Evolutionary conservation across 129 eudicot species (phyloP).

Genomic region (Flaveria sonorensis): DNA sequence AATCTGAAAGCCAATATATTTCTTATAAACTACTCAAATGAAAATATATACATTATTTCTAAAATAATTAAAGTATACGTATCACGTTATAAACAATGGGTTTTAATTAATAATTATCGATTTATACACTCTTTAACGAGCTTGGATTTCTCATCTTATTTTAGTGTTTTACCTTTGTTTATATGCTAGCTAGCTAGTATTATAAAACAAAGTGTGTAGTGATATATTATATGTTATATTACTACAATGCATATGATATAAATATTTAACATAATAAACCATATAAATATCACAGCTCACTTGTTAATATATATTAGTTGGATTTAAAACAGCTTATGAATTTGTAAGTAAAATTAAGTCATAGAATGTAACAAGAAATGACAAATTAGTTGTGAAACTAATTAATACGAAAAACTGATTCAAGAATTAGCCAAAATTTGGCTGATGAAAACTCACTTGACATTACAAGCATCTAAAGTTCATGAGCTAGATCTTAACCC

Average conservation of each 20-base stretch:
- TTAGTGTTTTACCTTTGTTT: too few relatives aligned
- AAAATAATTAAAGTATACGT: not conserved
- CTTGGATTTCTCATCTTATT: too few relatives aligned
- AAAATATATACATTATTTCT: not conserved
- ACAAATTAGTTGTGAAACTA: not conserved
- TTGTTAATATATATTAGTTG: not conserved
- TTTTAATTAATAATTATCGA: too few relatives aligned
- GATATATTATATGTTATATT: too few relatives aligned
- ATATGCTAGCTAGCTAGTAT: too few relatives aligned
- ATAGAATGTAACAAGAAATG: not conserved
- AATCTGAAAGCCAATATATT: not conserved
- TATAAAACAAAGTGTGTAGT: too few relatives aligned
- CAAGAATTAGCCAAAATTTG: slow-evolving; percentile 44
- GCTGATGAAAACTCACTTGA: slow-evolving; percentile 35
- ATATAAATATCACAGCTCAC: not conserved
- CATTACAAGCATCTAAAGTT: slow-evolving; percentile 43
- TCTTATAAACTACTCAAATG: not conserved
- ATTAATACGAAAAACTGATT: slow-evolving; percentile 14
- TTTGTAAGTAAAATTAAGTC: not conserved
- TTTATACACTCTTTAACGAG: too few relatives aligned
- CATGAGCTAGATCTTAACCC: slow-evolving; percentile 38
- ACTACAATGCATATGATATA: too few relatives aligned
- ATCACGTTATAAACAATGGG: not conserved
- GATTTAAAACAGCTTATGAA: not conserved
- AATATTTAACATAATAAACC: not conserved